These are phyloP conservation scores for Eucalyptus albens DNA, from an alignment of 345 rosid species.

Conservation along the genomic window DNA sequence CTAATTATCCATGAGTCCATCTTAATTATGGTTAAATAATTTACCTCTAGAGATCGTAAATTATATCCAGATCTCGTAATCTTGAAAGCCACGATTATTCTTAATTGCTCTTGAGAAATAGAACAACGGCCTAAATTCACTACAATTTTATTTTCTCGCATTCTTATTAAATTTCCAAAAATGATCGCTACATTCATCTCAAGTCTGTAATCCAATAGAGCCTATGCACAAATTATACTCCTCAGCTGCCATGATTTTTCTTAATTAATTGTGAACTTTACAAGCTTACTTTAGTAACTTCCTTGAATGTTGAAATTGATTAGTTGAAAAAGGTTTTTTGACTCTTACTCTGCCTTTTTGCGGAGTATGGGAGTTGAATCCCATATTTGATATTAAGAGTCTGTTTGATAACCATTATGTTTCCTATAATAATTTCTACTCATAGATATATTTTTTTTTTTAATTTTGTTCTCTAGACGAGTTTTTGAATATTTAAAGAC, in stretches of 20 bases:
- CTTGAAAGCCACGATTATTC: background rate
- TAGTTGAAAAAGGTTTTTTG: too few species aligned
- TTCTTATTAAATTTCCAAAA: background rate
- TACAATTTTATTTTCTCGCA: background rate
- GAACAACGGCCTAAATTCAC: background rate
- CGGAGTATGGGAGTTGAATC: too few species aligned
- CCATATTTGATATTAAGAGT: too few species aligned
- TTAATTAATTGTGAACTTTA: background rate
- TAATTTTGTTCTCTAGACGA: rapidly evolving
- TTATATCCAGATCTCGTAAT: background rate
- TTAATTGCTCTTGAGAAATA: background rate
- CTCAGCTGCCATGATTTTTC: background rate
- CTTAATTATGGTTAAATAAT: background rate
- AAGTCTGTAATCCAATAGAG: background rate
- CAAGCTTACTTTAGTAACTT: background rate
- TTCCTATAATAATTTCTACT: too few species aligned
- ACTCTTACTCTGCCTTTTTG: too few species aligned
- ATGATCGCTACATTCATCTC: background rate
- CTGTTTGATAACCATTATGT: too few species aligned
- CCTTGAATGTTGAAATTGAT: background rate
- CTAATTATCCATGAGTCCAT: background rate
- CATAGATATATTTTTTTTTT: too few species aligned
- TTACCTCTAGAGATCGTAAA: background rate
- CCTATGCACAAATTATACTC: background rate
- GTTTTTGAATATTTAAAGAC: too few species aligned